These are phyloP conservation scores for Corinectria fuckeliana DNA, from an alignment of 2,329 filamentous ascomycete species.

Conservation along the genomic window DNA sequence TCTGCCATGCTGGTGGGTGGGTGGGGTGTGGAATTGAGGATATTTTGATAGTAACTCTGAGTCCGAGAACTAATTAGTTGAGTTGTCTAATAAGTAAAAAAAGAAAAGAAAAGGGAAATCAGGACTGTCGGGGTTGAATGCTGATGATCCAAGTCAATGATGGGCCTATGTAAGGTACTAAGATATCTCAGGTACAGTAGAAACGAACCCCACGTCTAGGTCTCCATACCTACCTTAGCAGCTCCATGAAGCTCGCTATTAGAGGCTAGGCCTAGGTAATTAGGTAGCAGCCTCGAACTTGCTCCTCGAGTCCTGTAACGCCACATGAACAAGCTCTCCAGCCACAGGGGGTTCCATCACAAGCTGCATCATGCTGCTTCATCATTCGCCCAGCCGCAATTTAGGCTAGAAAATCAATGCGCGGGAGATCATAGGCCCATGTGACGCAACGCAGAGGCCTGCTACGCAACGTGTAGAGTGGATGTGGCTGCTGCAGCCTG, in stretches of 20 bases:
- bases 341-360: background rate
- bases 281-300: too few relatives aligned
- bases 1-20: slow-evolving; percentile 23
- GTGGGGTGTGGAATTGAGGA: background rate
- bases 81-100: slow-evolving; percentile 7
- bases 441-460: background rate
- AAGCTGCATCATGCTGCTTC: too few relatives aligned
- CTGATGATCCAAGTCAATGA: slow-evolving; percentile 10
- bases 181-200: background rate
- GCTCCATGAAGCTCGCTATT: too few relatives aligned
- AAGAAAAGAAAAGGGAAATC: background rate
- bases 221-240: background rate
- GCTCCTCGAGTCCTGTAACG: too few relatives aligned
- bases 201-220: too few relatives aligned
- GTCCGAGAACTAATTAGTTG: background rate
- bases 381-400: too few relatives aligned
- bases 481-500: background rate
- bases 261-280: too few relatives aligned
- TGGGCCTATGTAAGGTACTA: background rate
- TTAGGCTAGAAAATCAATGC: background rate
- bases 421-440: too few relatives aligned
- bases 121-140: background rate
- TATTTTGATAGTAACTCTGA: background rate
- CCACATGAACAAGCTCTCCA: background rate
- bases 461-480: background rate